phyloP scores from a whole-genome alignment of 768 basidiomycete species.

The Calvatia gigantea region DNA sequence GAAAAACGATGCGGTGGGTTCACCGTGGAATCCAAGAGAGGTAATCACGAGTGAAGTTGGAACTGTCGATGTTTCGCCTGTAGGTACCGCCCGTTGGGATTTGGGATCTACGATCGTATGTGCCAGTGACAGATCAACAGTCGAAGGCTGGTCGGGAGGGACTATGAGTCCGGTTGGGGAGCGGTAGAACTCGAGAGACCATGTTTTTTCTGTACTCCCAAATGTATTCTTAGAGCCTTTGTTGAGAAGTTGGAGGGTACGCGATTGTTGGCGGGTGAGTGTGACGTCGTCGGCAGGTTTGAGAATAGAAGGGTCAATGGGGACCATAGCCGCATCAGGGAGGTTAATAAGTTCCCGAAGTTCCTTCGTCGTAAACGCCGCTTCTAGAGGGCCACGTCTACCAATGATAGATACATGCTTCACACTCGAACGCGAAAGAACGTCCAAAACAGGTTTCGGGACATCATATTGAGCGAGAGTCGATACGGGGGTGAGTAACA shows the following conservation, averaged over 20 bases:
- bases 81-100: constrained; percentile 47
- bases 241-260: constrained; percentile 60
- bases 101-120: constrained; percentile 57
- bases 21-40: constrained; percentile 81
- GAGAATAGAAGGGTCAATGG: constrained; percentile 48
- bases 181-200: constrained; percentile 81
- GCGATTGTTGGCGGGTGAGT: constrained; percentile 61
- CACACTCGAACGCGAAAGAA: constrained; percentile 59
- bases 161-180: constrained; percentile 52
- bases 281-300: constrained; percentile 23
- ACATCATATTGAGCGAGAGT: constrained; percentile 72
- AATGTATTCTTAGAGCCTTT: constrained; percentile 54
- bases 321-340: constrained; percentile 63
- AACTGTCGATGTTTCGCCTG: constrained; percentile 47
- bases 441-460: constrained; percentile 67
- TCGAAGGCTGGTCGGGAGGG: constrained; percentile 19
- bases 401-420: constrained; percentile 81
- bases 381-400: constrained; percentile 84
- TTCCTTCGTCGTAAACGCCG: constrained; percentile 91
- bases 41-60: constrained; percentile 80
- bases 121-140: constrained; percentile 47
- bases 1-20: constrained; percentile 56
- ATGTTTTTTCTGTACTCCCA: constrained; percentile 58
- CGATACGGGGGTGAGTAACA: constrained; percentile 71
- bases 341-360: constrained; percentile 78